Base-by-base conservation (phyloP, 129 eudicot species). In the Pittosporum tobira region DNA sequence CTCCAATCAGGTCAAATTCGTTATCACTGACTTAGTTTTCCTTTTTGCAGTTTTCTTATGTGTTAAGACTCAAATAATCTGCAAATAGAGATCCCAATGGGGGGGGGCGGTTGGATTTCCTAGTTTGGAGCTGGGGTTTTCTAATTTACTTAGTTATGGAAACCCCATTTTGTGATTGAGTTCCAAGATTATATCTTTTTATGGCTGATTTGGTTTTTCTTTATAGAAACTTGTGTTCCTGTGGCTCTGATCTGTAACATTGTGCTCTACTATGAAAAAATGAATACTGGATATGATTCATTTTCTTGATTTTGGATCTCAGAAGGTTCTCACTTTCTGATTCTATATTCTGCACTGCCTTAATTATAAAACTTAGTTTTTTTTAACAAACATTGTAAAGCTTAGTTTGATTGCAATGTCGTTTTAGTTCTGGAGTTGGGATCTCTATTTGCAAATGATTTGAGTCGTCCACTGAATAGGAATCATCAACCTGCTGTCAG, bases 221-320 rank as follows among this genome's bases (percentile, higher is more conserved):
- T 38, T 42, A 7, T 25, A 44, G 5, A 45, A 25, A 43, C 12
- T 5, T 26, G 37, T 65, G 26, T 65, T 53, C 23, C 42, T 40
- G 21, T 34, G 21, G 1, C 23, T 42, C 34, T 29, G 70, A 51
- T 64, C 69, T 64, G 20, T 64, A 4, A 23, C 53, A 60, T 60
- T 60, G 37, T 60, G 42, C 18, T 27, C 25, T 60, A 16, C 16
- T 4, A 1, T 51, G 28, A 25, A 40, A 38, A n/a, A 52, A 42
- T 40, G 53, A 18, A 31, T 38, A 26, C 18, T 64, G 25, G 15
- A 48, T 65, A 13, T 19, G 24, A 26, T 50, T 64, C 7, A 3
- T 64, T 26, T 53, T 51, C 29, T 25, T 40, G 44, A 42, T 25
- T 65, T 52, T 65, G 61, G 70, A 65, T 65, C 69, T 62, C 30